Evolutionary conservation across 495 filamentous ascomycete genomes (phyloP).

Genomic region (Viridothelium virens): DNA sequence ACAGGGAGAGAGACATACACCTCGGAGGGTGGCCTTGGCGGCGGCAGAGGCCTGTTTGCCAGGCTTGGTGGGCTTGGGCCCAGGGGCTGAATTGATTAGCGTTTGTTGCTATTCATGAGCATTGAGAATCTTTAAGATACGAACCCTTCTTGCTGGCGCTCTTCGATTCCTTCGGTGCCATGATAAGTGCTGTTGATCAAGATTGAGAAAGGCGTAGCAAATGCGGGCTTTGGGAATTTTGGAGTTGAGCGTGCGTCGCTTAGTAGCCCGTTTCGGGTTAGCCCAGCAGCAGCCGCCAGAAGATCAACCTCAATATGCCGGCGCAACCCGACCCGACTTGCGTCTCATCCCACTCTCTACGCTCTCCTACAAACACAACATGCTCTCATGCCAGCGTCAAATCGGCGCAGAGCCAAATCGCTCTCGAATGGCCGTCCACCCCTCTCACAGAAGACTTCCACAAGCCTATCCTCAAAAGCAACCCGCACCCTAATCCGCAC

Average conservation of each 20-base stretch:
- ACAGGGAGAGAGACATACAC: constrained; percentile 50
- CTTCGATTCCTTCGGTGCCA: constrained; percentile 56
- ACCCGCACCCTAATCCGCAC: constrained; percentile 74
- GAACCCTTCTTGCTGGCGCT: constrained; percentile 53
- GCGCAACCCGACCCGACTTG: neutral
- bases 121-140: neutral
- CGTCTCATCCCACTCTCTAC: neutral
- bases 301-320: neutral
- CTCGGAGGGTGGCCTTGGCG: constrained; percentile 86
- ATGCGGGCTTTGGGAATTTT: constrained; percentile 13
- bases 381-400: constrained; percentile 7
- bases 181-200: constrained; percentile 36
- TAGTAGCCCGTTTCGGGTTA: constrained; percentile 14
- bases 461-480: constrained; percentile 66
- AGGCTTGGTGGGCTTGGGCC: constrained; percentile 49
- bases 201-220: neutral
- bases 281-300: constrained; percentile 11
- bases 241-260: constrained; percentile 20
- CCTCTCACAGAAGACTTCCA: constrained; percentile 29
- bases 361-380: neutral
- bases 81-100: constrained; percentile 50
- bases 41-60: constrained; percentile 76
- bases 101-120: too few relatives aligned
- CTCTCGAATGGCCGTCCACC: constrained; percentile 68
- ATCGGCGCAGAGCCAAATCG: constrained; percentile 35